phyloP scores from a whole-genome alignment of 2,329 filamentous ascomycete species.

The Trichoderma oligosporum region DNA sequence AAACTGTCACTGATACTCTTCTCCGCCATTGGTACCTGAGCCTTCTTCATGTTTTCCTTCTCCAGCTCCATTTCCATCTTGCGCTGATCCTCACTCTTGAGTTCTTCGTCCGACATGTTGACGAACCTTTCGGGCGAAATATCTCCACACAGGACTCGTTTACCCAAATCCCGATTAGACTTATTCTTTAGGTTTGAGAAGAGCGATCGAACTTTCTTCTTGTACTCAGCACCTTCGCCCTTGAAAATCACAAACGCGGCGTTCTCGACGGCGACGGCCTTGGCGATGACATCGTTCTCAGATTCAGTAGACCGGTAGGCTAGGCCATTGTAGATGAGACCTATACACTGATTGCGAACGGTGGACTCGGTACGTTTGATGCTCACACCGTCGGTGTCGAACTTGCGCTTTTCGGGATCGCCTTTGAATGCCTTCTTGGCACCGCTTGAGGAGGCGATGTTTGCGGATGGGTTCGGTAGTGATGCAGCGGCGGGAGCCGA shows the following conservation, averaged over 20 bases:
- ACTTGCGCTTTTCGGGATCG: conserved; percentile 74
- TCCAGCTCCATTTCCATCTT: conserved; percentile 72
- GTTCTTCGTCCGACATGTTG: conserved; percentile 81
- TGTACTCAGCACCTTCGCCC: conserved; percentile 72
- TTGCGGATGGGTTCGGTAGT: conserved; percentile 53
- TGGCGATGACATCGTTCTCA: conserved; percentile 66
- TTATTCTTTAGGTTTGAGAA: conserved; percentile 95
- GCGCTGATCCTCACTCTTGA: conserved; percentile 81
- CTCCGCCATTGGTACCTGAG: conserved; percentile 88
- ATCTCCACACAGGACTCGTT: conserved; percentile 69
- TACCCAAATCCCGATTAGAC: conserved; percentile 73
- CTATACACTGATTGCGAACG: conserved; percentile 79
- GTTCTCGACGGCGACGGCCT: conserved; percentile 76
- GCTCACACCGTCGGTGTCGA: conserved; percentile 76
- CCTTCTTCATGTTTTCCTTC: conserved; percentile 94
- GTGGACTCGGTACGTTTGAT: conserved; percentile 69
- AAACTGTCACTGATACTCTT: conserved; percentile 86
- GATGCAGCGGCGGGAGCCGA: conserved; percentile 38
- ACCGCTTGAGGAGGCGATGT: conserved; percentile 41
- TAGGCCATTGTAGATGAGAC: conserved; percentile 89
- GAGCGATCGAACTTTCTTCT: conserved; percentile 83
- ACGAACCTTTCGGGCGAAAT: conserved; percentile 74
- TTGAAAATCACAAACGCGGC: conserved; percentile 69
- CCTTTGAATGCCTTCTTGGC: conserved; percentile 53
- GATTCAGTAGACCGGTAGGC: conserved; percentile 67